These are phyloP conservation scores for Asterophora lycoperdoides DNA, from an alignment of 768 basidiomycete genomes.

Conservation along the genomic window DNA sequence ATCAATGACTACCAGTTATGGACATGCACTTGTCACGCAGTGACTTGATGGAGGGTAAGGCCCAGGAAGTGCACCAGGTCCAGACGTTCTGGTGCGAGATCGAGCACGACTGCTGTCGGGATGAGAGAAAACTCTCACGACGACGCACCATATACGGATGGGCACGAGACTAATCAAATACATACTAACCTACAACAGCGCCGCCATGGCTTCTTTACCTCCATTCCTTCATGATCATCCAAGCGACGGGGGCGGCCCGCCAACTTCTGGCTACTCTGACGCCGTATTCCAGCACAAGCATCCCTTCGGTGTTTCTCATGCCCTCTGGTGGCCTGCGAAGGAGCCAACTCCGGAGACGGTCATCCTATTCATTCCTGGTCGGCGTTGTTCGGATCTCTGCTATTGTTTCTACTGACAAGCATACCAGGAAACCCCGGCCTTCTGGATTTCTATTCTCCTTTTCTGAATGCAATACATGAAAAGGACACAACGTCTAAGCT, in stretches of 20 bases:
- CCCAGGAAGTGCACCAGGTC: no score
- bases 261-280: conserved; percentile 15
- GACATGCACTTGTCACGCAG: no score
- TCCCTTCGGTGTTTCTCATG: conserved; percentile 39
- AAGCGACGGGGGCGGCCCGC: not conserved
- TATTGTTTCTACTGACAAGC: not conserved
- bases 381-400: not conserved
- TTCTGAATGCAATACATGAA: conserved; percentile 49
- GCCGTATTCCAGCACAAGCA: conserved; percentile 37
- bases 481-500: conserved; percentile 31
- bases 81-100: no score
- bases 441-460: conserved; percentile 62
- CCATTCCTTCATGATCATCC: conserved; percentile 26
- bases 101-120: no score
- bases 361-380: conserved; percentile 50
- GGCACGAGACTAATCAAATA: no score
- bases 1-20: no score
- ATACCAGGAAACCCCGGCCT: conserved; percentile 53
- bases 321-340: conserved; percentile 49
- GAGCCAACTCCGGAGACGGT: conserved; percentile 27
- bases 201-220: conserved; percentile 19
- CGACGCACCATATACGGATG: no score
- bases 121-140: no score
- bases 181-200: no score
- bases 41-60: no score